Percentiles rank a stretch among this genome's conserved stretches.
These are phyloP conservation scores for Colletotrichum tofieldiae DNA, from an alignment of 2,329 filamentous ascomycete genomes.

Conservation along the genomic window DNA sequence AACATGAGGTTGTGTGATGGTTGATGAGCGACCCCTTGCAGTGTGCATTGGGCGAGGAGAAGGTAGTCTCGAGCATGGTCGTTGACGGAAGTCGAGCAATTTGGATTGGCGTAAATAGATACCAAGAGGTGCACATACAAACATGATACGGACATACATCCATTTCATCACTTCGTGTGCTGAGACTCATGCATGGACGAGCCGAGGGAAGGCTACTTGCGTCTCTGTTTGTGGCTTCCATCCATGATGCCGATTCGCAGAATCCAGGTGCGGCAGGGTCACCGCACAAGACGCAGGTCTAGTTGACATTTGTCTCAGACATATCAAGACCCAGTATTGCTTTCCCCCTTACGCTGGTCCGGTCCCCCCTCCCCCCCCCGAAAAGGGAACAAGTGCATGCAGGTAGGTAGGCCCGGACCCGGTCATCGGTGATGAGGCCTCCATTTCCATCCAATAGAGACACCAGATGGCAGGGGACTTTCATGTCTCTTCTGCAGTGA, in stretches of 20 bases:
- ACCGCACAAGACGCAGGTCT: not conserved
- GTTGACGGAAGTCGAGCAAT: not conserved
- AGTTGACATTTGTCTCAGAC: not conserved
- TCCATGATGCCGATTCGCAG: not conserved
- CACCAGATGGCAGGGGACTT: not conserved
- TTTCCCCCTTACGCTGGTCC: not conserved
- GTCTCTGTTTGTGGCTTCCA: too few relatives aligned
- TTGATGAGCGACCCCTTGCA: not conserved
- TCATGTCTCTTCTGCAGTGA: slow-evolving; percentile 1
- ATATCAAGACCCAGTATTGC: not conserved
- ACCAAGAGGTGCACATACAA: not conserved
- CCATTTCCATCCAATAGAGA: not conserved
- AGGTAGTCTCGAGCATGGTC: not conserved
- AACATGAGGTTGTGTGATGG: not conserved
- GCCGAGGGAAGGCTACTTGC: not conserved
- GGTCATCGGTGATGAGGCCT: slow-evolving; percentile 5
- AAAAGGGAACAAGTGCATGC: not conserved
- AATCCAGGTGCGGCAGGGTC: not conserved
- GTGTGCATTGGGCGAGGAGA: not conserved
- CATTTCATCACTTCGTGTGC: not conserved
- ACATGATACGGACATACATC: not conserved
- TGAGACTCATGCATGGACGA: not conserved
- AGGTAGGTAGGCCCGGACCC: not conserved
- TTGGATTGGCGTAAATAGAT: not conserved
- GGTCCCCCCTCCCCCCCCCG: not conserved